Evolutionary conservation across 2,329 filamentous ascomycete species (phyloP).

Genomic region (Tolypocladium ovalisporum): DNA sequence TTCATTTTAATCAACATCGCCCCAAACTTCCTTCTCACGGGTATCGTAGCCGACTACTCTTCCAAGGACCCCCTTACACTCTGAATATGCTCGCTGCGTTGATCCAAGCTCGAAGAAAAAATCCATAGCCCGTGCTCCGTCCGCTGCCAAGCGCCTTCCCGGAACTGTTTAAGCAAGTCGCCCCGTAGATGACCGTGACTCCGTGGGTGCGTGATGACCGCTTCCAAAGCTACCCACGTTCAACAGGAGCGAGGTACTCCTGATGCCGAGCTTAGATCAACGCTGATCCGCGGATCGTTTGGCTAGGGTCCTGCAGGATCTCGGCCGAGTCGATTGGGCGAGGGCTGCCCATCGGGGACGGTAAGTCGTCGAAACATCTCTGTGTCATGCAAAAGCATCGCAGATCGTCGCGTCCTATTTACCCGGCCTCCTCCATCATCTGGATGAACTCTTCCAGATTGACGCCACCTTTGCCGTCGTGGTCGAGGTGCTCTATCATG

Average conservation of each 20-base stretch:
- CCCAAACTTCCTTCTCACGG: slow-evolving; percentile 4
- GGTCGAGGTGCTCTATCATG: slow-evolving; percentile 98
- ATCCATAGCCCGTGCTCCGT: neutral
- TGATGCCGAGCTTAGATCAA: neutral
- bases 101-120: neutral
- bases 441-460: slow-evolving; percentile 59
- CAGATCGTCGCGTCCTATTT: slow-evolving; percentile 3
- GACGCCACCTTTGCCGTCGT: slow-evolving; percentile 79
- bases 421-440: slow-evolving; percentile 40
- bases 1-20: slow-evolving; percentile 5
- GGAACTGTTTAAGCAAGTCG: neutral
- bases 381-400: neutral
- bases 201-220: neutral
- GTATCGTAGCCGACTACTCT: slow-evolving; percentile 1
- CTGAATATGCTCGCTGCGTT: neutral
- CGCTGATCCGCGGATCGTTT: neutral
- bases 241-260: neutral
- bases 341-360: neutral
- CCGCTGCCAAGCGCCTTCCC: too few species aligned
- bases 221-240: neutral
- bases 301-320: neutral
- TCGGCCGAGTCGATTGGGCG: neutral
- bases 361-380: neutral
- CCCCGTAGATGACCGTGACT: neutral
- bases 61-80: neutral